Conservation (phyloP, 169 alveolate species). For the Plasmodium yoelii region DNA sequence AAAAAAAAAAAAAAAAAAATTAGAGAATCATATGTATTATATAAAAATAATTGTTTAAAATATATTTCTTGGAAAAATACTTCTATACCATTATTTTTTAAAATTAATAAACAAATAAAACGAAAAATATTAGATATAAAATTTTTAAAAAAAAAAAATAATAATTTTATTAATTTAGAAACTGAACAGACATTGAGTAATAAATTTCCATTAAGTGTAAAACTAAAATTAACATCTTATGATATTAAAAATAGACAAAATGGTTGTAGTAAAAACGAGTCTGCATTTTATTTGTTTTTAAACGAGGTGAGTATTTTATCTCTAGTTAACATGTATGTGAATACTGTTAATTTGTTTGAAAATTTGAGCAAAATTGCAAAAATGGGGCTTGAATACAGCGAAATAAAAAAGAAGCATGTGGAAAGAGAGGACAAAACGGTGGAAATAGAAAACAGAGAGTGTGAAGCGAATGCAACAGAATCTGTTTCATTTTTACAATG, state of each 20-base stretch:
- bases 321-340: not conserved
- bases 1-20: too few relatives aligned
- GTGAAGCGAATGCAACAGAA: not conserved
- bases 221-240: not conserved
- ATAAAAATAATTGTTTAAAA: too few relatives aligned
- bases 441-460: not conserved
- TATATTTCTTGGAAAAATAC: too few relatives aligned
- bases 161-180: too few relatives aligned
- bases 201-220: not conserved
- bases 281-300: constrained; percentile 11
- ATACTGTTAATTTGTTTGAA: not conserved
- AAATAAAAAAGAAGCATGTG: not conserved
- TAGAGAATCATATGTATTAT: too few relatives aligned
- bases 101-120: too few relatives aligned
- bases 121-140: too few relatives aligned
- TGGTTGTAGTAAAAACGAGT: not conserved
- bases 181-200: too few relatives aligned
- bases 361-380: not conserved
- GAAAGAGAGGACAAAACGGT: not conserved
- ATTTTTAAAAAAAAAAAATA: too few relatives aligned
- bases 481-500: not conserved
- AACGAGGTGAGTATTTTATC: constrained; percentile 5
- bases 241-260: not conserved
- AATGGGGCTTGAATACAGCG: not conserved
- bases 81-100: too few relatives aligned